Evolutionary conservation across 2,329 filamentous ascomycete species (phyloP), one percentile per base, ranked within the genome.

Genomic region (Scytalidium lignicola): DNA sequence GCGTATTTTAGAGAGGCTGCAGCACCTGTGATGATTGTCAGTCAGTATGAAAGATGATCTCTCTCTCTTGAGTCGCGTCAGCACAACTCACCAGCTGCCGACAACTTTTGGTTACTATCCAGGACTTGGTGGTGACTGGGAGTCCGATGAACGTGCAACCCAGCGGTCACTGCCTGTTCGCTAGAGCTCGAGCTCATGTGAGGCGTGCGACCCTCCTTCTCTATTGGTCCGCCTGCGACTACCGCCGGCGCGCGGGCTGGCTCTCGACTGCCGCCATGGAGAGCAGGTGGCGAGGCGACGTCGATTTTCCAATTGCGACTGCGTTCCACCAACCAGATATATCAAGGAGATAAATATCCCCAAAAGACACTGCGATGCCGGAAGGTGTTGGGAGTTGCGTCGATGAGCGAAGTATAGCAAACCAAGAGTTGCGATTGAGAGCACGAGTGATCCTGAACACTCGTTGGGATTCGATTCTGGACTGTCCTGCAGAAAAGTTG

Each of bases 1-100:
- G 87, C 87, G 72, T 90, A 87, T 65, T 83, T 86, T 51, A 90
- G 71, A 10, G 78, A 81, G 44, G 77, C 68, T 18, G 79, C 79
- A 47, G 79, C 79, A 56, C 79, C 79, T 82, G 53, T 47, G 41
- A 52, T 52, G 46, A 26, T 28, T 40, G n/a, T 13, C 44, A 32
- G 51, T 58, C 46, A 57, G 46, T 37, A 8, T 43, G 12, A 26
- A 21, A 13, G 19, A 46, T 41, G 48, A 39, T 46, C n/a, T n/a
- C n/a, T n/a, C n/a, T n/a, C n/a, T n/a, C n/a, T 51, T 17, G 42
- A 41, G 18, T 15, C 3, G 4, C 7, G 28, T 6, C 19, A n/a
- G 7, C 17, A 21, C 21, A 41, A 67, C 74, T 62, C 64, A 81
- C 79, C 74, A 55, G 75, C 75, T 44, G 78, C 78, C 3, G 78